Evolutionary conservation across 2,329 filamentous ascomycete species (phyloP), one percentile per base, ranked within the genome.

Genomic region (Paracoccidioides brasiliensis): DNA sequence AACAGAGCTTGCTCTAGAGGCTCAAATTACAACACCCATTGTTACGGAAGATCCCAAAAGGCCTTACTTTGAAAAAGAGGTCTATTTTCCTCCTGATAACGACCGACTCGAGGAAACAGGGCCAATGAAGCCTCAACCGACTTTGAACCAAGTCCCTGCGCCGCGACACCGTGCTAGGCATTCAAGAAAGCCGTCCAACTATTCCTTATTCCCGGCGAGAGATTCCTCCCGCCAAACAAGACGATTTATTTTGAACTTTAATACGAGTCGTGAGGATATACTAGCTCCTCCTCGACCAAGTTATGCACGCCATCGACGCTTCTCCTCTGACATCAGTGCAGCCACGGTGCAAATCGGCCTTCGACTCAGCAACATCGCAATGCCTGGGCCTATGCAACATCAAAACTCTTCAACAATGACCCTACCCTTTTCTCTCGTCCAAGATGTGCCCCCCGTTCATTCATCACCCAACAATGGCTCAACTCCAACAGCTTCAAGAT

Each of bases 301-400:
- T 15, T 62, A 61, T 49, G 45, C 58, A 15, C 46, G 52, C 4
- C 63, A 65, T 52, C 57, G 59, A 30, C 61, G 62, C 8, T 56
- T 62, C 50, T 60, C 59, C 4, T 65, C 63, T 1, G 58, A 63
- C 40, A 53, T 62, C 15, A 64, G 61, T 52, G 52, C 56, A 49
- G 61, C 62, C 9, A 64, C 64, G 12, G 64, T 66, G 3, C 64
- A 64, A 45, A 66, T 66, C 46, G 64, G 64, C 14, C 58, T 65
- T 2, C 58, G 64, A n/a, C 57, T 66, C 4, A 64, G 63, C 55
- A 60, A 62, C 42, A 52, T 59, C 9, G 55, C 57, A 15, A 48
- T 59, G 14, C 50, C 55, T 5, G 35, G 22, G 12, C 33, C 55
- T 40, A 38, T 48, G 48, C 44, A 50, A 12, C 35, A n/a, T 8